Evolutionary conservation across 2,329 filamentous ascomycete species (phyloP).

Genomic region (Aspergillus aculeatus): DNA sequence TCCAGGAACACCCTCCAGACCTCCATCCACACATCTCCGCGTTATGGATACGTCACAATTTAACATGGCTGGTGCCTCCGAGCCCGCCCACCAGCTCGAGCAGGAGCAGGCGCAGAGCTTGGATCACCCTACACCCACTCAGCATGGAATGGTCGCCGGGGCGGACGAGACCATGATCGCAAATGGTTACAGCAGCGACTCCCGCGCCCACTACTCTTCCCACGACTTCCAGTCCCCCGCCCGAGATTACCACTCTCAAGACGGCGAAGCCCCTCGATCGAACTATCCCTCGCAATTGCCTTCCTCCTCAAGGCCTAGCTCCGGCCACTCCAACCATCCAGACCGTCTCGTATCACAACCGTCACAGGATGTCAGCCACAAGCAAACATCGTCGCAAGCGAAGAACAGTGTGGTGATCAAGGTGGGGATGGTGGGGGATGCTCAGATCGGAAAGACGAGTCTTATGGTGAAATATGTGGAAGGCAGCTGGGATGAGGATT

Average conservation of each 20-base stretch:
- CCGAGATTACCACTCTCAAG: constrained; percentile 45
- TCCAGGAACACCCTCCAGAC: background rate
- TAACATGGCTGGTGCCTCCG: constrained; percentile 21
- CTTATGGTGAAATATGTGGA: constrained; percentile 99
- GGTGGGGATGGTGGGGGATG: constrained; percentile 98
- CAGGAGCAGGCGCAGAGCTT: constrained; percentile 13
- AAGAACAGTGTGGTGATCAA: constrained; percentile 87
- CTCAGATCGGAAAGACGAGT: constrained; percentile 98
- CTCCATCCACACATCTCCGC: constrained; percentile 1
- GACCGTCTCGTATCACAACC: constrained; percentile 50
- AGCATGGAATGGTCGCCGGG: constrained; percentile 29
- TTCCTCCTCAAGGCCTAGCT: constrained; percentile 48
- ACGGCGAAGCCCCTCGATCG: constrained; percentile 47
- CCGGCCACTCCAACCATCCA: constrained; percentile 48
- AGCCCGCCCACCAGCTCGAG: constrained; percentile 21
- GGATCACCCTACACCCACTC: constrained; percentile 26
- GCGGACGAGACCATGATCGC: constrained; percentile 38
- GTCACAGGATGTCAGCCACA: constrained; percentile 50
- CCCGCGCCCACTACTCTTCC: constrained; percentile 50
- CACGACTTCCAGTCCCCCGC: constrained; percentile 34
- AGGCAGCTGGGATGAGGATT: constrained; percentile 99
- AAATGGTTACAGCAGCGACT: constrained; percentile 46
- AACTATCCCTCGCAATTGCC: constrained; percentile 41
- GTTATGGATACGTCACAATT: constrained; percentile 31
- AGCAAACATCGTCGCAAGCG: constrained; percentile 43